Conservation (phyloP, 257 asterid species). For the Fraxinus cuspidata region DNA sequence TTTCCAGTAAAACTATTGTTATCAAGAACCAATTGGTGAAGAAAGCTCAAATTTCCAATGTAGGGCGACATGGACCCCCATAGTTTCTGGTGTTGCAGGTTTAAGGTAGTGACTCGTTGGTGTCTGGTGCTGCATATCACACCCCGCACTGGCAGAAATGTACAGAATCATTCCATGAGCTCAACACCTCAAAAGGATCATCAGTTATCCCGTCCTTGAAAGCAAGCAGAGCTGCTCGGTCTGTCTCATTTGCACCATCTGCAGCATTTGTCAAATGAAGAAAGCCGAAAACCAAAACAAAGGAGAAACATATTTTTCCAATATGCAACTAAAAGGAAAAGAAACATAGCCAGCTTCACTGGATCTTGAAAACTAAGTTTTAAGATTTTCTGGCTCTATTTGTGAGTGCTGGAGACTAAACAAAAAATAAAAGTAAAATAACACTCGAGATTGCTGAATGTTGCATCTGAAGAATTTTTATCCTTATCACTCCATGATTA, state of each 20-base stretch:
- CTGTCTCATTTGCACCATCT: conserved; percentile 7
- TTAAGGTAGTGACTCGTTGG: conserved; percentile 13
- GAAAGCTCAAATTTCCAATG: conserved; percentile 24
- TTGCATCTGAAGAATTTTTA: too few relatives aligned
- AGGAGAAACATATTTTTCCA: not conserved
- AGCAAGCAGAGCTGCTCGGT: conserved; percentile 16
- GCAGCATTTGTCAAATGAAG: not conserved
- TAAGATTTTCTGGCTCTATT: not conserved
- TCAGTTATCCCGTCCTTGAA: conserved; percentile 22
- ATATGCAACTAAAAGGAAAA: too few relatives aligned
- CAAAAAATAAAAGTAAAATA: too few relatives aligned
- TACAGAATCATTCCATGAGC: conserved; percentile 26
- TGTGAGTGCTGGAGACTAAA: not conserved
- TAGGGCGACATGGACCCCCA: conserved; percentile 21
- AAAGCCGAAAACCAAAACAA: not conserved
- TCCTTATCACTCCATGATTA: too few relatives aligned
- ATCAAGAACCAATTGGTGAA: conserved; percentile 11
- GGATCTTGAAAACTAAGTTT: not conserved
- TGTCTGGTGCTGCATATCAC: conserved; percentile 11
- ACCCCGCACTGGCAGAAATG: conserved; percentile 27
- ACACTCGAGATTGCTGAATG: too few relatives aligned
- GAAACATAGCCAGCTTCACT: not conserved
- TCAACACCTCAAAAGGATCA: conserved; percentile 18
- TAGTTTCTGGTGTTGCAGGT: conserved; percentile 15
- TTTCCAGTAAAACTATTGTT: conserved; percentile 15